Conservation (phyloP, 805 yeast genomes). For the Starmerella lactis-condensi region DNA sequence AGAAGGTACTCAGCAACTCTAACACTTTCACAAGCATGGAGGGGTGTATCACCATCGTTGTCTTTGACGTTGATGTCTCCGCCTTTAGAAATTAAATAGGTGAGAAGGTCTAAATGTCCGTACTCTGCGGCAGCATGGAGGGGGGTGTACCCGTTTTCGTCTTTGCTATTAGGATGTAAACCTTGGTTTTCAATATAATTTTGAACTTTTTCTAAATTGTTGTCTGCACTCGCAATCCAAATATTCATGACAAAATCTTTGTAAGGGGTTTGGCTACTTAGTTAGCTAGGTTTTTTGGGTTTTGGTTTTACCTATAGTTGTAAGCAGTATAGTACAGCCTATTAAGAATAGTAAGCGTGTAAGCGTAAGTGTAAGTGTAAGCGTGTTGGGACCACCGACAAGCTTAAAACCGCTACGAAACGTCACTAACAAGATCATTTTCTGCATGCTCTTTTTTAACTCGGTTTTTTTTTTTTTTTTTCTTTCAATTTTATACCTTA, state of each 20-base stretch:
- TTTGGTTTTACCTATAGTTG: too few relatives aligned
- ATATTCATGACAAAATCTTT: too few relatives aligned
- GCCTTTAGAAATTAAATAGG: slow-evolving; percentile 35
- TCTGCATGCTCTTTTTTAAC: not conserved
- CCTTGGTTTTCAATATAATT: slow-evolving; percentile 32
- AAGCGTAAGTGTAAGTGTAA: too few relatives aligned
- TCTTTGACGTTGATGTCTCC: slow-evolving; percentile 77
- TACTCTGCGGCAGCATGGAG: slow-evolving; percentile 95
- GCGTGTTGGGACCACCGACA: too few relatives aligned
- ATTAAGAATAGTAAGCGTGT: too few relatives aligned
- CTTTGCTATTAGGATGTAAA: slow-evolving; percentile 52
- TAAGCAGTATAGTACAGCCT: too few relatives aligned
- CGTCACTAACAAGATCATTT: too few relatives aligned
- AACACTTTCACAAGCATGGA: slow-evolving; percentile 71
- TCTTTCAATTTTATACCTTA: too few relatives aligned
- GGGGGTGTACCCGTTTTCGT: slow-evolving; percentile 90
- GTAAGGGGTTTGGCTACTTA: too few relatives aligned
- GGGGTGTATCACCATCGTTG: slow-evolving; percentile 83
- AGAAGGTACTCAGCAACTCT: slow-evolving; percentile 47
- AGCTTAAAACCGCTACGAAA: too few relatives aligned
- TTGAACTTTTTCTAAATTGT: slow-evolving; percentile 42
- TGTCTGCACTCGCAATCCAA: slow-evolving; percentile 93
- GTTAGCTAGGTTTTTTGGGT: too few relatives aligned
- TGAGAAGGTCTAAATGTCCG: slow-evolving; percentile 54
- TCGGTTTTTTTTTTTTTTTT: not conserved